phyloP scores from a whole-genome alignment of 139 green algal species.

The Chlorella vulgaris region DNA sequence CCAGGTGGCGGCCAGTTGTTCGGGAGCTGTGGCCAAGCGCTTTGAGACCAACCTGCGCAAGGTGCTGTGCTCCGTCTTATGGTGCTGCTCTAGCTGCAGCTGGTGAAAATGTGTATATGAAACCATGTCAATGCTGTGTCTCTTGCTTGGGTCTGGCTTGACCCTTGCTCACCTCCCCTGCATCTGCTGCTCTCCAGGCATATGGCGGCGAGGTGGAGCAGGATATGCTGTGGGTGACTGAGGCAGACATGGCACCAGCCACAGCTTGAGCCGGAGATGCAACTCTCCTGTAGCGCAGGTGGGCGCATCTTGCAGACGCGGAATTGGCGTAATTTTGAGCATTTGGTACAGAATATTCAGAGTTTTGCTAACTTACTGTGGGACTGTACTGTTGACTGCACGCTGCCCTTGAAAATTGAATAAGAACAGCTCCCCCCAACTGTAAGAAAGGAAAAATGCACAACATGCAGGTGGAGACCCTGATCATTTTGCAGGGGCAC shows the following conservation, averaged over 20 bases:
- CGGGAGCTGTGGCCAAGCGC: slow-evolving; percentile 17
- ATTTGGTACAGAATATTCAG: no score
- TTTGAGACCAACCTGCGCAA: slow-evolving; percentile 33
- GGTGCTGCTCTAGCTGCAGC: background rate
- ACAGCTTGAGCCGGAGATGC: background rate
- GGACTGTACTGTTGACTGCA: no score
- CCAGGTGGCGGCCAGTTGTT: slow-evolving; percentile 18
- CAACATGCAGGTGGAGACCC: no score
- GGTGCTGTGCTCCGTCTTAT: background rate
- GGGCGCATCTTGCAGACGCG: no score
- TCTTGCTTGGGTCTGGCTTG: background rate
- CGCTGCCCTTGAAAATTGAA: no score
- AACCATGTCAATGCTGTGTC: background rate
- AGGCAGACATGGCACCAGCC: background rate
- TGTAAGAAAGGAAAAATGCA: no score
- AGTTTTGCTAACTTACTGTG: no score
- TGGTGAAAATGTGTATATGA: background rate
- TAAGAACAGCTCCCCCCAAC: no score
- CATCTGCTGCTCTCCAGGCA: background rate
- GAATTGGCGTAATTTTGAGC: no score
- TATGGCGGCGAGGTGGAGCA: background rate
- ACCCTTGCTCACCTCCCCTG: background rate
- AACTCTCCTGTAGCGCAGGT: background rate
- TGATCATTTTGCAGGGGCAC: no score
- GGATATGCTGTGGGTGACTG: background rate